Percentiles rank a stretch among this genome's conserved stretches.
Conservation (phyloP, 2,329 filamentous ascomycete species). For the Fusarium anthophilum region DNA sequence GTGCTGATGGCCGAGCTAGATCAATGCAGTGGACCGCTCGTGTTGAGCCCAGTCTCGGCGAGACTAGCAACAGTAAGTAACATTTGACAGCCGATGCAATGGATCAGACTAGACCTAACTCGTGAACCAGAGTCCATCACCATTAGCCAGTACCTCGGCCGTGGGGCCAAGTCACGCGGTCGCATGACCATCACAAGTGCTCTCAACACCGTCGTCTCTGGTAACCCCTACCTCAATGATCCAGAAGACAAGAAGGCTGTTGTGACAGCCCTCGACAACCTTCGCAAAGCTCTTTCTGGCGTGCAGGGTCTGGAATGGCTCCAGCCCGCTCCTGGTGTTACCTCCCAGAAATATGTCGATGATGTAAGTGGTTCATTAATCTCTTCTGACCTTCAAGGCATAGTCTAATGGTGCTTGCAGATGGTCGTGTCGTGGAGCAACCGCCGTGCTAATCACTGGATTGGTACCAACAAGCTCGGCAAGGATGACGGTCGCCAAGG, state of each 20-base stretch:
- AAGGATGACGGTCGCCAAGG: slow-evolving; percentile 9
- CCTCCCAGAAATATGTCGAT: slow-evolving; percentile 6
- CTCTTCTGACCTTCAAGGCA: rapidly evolving
- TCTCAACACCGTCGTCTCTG: slow-evolving; percentile 11
- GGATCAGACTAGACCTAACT: neutral
- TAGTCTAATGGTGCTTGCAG: neutral
- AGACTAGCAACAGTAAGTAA: slow-evolving; percentile 4
- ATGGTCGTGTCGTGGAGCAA: slow-evolving; percentile 17
- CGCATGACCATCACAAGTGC: slow-evolving; percentile 17
- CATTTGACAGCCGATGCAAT: rapidly evolving
- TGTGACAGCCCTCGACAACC: slow-evolving; percentile 5
- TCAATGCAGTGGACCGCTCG: slow-evolving; percentile 16
- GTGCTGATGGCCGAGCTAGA: neutral
- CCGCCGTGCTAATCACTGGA: slow-evolving; percentile 16
- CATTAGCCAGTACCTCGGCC: slow-evolving; percentile 12
- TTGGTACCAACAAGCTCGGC: slow-evolving; percentile 12
- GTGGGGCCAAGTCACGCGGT: slow-evolving; percentile 10
- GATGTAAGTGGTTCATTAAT: neutral
- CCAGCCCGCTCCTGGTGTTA: slow-evolving; percentile 1
- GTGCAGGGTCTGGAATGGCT: slow-evolving; percentile 5
- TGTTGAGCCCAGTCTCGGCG: slow-evolving; percentile 3
- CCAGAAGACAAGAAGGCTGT: slow-evolving; percentile 15
- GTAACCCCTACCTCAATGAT: slow-evolving; percentile 7
- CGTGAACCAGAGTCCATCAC: neutral
- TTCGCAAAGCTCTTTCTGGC: slow-evolving; percentile 6